A percentile compares a stretch with the other conserved stretches of the same genome.
Conservation (phyloP, 2,329 filamentous ascomycete genomes). For the Dactylellina sp. region DNA sequence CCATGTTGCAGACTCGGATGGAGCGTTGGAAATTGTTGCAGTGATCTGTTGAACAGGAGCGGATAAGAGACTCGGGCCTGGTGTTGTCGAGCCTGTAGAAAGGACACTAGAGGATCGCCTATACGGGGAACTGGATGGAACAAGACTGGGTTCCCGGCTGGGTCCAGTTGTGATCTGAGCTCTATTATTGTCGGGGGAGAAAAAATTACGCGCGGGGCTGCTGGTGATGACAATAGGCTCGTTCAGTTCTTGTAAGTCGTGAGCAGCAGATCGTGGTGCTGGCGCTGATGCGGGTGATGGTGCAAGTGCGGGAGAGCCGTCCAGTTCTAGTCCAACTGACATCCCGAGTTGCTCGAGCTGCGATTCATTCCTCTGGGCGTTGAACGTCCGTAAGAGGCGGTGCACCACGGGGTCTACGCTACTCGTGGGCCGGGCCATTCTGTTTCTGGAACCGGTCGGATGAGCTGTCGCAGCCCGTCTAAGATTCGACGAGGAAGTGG, state of each 20-base stretch:
- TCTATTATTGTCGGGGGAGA: slow-evolving; percentile 14
- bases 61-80: slow-evolving; percentile 6
- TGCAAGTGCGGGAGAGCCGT: not conserved
- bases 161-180: slow-evolving; percentile 1
- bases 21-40: slow-evolving; percentile 20
- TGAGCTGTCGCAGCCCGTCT: slow-evolving; percentile 39
- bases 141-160: slow-evolving; percentile 20
- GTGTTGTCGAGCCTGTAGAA: slow-evolving; percentile 2
- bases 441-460: slow-evolving; percentile 22
- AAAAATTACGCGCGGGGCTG: slow-evolving; percentile 29
- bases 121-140: slow-evolving; percentile 11
- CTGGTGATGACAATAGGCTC: slow-evolving; percentile 50
- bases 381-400: slow-evolving; percentile 44
- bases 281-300: slow-evolving; percentile 23
- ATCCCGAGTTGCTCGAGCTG: slow-evolving; percentile 46
- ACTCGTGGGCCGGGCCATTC: slow-evolving; percentile 3
- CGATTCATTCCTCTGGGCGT: slow-evolving; percentile 51
- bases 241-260: slow-evolving; percentile 49
- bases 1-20: slow-evolving; percentile 27
- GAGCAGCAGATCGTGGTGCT: slow-evolving; percentile 32
- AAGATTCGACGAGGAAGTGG: slow-evolving; percentile 51
- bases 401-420: slow-evolving; percentile 46
- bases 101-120: slow-evolving; percentile 24
- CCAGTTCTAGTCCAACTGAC: slow-evolving; percentile 21
- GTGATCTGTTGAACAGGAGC: slow-evolving; percentile 22